Evolutionary conservation across 768 basidiomycete species (phyloP), one percentile per base, ranked within the genome.

Genomic region (Pleurotus pulmonarius): DNA sequence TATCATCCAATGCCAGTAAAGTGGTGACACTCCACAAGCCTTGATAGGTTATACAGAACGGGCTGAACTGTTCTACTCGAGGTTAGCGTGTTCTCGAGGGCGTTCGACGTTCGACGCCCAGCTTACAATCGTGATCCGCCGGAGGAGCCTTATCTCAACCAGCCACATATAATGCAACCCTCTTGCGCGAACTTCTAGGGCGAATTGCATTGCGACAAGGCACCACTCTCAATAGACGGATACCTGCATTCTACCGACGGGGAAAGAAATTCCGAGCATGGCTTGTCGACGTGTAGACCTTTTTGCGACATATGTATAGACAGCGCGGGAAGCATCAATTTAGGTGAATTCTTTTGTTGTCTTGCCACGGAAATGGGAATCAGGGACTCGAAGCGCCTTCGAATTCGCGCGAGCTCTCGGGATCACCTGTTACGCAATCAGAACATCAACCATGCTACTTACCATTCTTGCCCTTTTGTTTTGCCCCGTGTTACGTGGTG

Each of bases 391-490:
- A 44, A 22, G 52, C 41, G 18, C 25, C 54, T 55, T 55, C 54
- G 43, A 55, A 46, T 55, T 55, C 54, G 39, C 54, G 54, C 54
- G 54, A 45, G 25, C 39, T 45, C 41, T 46, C 54, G 54, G 54
- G 44, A 45, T 46, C 54, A 55, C 25, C 24, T 13, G 24, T 55
- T 25, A 55, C 54, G 37, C n/a, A 46, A 45, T 26, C 20, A 39
- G 52, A 15, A 39, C 38, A 54, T 34, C 29, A 34, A 34, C 9
- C 29, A 11, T 34, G 29, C 29, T 34, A 34, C 29, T 34, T 46
- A 55, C 54, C 41, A 34, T 55, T 18, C 20, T 18, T 29, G 39
- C 51, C 16, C 26, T 53, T 53, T 53, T 39, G 39, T 53, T 41
- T 53, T 22, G 34, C 20, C 41, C 37, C 29, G 29, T 34, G 37